phyloP scores from a whole-genome alignment of 495 filamentous ascomycete genomes.

The Podospora tetraspora region DNA sequence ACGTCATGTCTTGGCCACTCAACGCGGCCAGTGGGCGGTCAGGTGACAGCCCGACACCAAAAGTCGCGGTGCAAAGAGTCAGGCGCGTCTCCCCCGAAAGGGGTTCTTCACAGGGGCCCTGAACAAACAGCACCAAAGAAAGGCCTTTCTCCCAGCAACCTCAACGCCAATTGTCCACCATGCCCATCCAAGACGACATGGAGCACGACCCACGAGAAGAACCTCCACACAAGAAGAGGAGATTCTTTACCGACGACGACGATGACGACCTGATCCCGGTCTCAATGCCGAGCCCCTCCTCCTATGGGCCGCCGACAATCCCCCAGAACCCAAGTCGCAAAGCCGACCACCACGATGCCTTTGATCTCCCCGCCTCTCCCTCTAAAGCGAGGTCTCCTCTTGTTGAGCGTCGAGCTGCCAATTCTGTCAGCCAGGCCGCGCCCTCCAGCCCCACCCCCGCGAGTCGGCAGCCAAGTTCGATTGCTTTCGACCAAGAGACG shows the following conservation, averaged over 20 bases:
- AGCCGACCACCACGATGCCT: neutral
- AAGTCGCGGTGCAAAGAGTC: conserved; percentile 27
- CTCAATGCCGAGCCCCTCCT: neutral
- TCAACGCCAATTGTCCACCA: neutral
- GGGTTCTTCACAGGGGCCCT: neutral
- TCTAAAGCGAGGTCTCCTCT: conserved; percentile 16
- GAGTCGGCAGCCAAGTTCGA: conserved; percentile 3
- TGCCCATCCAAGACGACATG: neutral
- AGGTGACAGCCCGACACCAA: conserved; percentile 28
- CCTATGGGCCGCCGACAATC: neutral
- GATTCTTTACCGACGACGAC: neutral
- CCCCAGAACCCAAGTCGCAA: neutral
- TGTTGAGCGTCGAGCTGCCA: conserved; percentile 16
- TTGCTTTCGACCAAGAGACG: conserved; percentile 58
- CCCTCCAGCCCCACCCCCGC: neutral
- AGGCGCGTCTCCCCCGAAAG: conserved; percentile 12
- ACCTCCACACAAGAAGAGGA: neutral
- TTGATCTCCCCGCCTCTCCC: neutral
- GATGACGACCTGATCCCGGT: neutral
- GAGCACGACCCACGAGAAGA: neutral
- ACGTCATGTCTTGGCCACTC: neutral
- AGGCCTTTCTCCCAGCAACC: neutral
- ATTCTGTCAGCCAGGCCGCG: conserved; percentile 8
- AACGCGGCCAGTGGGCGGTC: conserved; percentile 30
- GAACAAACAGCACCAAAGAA: neutral